Evolutionary conservation across 768 basidiomycete species (phyloP).

Genomic region (Grammothele lineata): DNA sequence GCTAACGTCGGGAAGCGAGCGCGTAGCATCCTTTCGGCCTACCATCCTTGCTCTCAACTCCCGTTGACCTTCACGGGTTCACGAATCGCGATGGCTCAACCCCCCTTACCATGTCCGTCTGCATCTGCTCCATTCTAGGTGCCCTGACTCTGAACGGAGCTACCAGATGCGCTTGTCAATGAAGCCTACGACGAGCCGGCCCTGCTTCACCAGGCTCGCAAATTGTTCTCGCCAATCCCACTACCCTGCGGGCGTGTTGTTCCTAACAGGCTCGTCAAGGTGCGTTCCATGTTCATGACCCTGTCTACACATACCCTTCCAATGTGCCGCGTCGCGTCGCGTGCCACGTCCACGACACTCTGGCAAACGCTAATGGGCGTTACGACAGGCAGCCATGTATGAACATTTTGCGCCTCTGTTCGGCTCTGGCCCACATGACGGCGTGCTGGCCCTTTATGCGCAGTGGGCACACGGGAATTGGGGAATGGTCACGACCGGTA

Average conservation of each 20-base stretch:
- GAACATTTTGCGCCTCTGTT: constrained; percentile 67
- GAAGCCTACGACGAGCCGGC: not conserved
- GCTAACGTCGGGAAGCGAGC: no score
- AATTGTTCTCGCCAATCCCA: constrained; percentile 13
- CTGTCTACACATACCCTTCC: not conserved
- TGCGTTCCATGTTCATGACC: constrained; percentile 16
- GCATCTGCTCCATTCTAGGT: no score
- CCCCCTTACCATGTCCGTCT: no score
- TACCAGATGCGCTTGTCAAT: no score
- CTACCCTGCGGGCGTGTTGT: constrained; percentile 25
- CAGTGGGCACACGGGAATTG: constrained; percentile 73
- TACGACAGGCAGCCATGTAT: constrained; percentile 91
- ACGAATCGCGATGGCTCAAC: no score
- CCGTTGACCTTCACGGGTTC: no score
- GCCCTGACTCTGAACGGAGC: no score
- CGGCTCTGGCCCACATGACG: constrained; percentile 69
- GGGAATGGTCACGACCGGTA: constrained; percentile 90
- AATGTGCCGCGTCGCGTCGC: no score
- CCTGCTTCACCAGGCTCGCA: constrained; percentile 1
- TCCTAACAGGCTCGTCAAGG: constrained; percentile 46
- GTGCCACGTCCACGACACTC: no score
- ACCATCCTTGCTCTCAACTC: no score
- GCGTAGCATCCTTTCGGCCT: no score
- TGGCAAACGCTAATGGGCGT: no score
- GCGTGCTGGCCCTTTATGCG: constrained; percentile 63